These are phyloP conservation scores for Picea mariana DNA, from an alignment of 83 land plant genomes.

Conservation along the genomic window DNA sequence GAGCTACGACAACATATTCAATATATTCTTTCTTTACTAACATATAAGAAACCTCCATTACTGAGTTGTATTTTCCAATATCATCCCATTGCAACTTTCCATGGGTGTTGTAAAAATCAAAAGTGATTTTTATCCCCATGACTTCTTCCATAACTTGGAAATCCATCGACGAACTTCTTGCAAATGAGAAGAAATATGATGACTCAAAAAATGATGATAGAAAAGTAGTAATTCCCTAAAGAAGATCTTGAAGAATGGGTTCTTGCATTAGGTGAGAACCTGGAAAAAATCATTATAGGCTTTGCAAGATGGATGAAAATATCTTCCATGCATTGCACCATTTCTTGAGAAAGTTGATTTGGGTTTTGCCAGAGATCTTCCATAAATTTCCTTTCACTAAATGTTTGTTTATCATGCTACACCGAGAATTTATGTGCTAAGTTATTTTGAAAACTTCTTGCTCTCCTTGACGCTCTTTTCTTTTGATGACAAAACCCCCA, in stretches of 20 bases:
- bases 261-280: constrained; percentile 26
- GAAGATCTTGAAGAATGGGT: constrained; percentile 44
- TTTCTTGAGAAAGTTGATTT: constrained; percentile 73
- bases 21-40: constrained; percentile 82
- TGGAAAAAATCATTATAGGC: constrained; percentile 23
- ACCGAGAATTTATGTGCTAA: not conserved
- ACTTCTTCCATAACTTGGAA: constrained; percentile 30
- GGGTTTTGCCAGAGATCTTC: constrained; percentile 47
- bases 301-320: constrained; percentile 69
- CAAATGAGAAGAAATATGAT: constrained; percentile 38
- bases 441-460: too few relatives aligned
- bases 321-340: constrained; percentile 76
- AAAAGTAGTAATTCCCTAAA: constrained; percentile 33
- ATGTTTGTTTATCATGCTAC: constrained; percentile 2
- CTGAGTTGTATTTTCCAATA: constrained; percentile 32
- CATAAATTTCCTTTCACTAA: constrained; percentile 8
- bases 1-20: constrained; percentile 76
- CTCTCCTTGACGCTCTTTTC: too few relatives aligned
- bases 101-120: constrained; percentile 66
- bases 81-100: constrained; percentile 39
- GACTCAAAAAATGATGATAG: constrained; percentile 56
- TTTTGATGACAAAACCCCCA: too few relatives aligned
- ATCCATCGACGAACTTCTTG: constrained; percentile 52
- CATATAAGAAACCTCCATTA: constrained; percentile 76
- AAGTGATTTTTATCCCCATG: constrained; percentile 29